A percentile compares a stretch with the other conserved stretches of the same genome.
Evolutionary conservation across 2,329 filamentous ascomycete species (phyloP).

Genomic region (Pyricularia sp.): DNA sequence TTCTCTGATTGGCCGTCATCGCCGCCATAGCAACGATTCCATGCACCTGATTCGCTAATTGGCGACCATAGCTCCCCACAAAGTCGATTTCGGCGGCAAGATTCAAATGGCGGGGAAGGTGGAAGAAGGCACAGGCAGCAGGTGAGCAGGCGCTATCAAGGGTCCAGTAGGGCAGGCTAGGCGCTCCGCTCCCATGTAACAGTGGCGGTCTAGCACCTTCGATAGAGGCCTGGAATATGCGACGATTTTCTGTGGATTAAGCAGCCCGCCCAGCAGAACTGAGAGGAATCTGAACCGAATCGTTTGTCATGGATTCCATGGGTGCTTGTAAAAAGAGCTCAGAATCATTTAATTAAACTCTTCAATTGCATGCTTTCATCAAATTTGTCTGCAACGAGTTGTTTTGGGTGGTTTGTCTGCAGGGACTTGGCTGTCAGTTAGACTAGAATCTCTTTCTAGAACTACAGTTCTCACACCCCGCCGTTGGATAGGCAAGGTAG

Average conservation of each 20-base stretch:
- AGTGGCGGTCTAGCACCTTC: neutral
- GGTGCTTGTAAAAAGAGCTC: neutral
- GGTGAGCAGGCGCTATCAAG: constrained; percentile 2
- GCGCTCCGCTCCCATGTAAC: neutral
- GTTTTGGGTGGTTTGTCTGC: no score
- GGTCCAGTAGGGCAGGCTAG: neutral
- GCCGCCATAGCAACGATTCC: constrained; percentile 11
- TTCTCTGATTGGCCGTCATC: constrained; percentile 15
- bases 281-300: neutral
- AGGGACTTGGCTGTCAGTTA: neutral
- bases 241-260: constrained; percentile 8
- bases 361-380: no score
- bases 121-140: neutral
- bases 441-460: no score
- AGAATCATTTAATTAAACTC: no score
- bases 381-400: no score
- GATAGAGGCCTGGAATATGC: neutral
- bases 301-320: neutral
- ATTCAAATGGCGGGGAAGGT: constrained; percentile 1
- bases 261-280: neutral
- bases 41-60: constrained; percentile 9
- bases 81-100: neutral
- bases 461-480: neutral
- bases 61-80: neutral
- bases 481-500: no score